Conservation (phyloP, 345 rosid species). For the Melastoma malabathricum region DNA sequence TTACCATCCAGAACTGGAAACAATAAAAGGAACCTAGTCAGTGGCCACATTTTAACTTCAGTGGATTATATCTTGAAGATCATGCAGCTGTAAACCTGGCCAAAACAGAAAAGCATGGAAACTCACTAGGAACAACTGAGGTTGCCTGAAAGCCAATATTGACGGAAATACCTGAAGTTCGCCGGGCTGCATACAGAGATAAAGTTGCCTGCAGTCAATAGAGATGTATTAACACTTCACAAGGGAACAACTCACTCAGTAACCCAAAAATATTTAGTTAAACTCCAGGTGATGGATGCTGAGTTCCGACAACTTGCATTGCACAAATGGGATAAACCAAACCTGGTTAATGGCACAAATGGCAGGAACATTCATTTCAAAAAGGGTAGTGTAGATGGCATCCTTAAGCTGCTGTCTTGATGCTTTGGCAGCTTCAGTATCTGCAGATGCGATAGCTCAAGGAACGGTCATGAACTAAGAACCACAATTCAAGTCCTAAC, state of each 20-base stretch:
- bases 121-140: slow-evolving; percentile 79
- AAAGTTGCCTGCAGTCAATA: slow-evolving; percentile 54
- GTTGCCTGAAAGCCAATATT: slow-evolving; percentile 90
- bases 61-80: no score
- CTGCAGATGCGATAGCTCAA: slow-evolving; percentile 17
- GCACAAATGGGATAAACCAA: slow-evolving; percentile 1
- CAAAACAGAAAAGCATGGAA: slow-evolving; percentile 3
- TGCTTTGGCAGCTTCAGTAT: slow-evolving; percentile 85
- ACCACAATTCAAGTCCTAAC: no score
- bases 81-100: no score
- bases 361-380: slow-evolving; percentile 88
- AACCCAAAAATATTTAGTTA: no score
- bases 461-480: no score
- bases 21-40: slow-evolving; percentile 7
- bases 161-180: slow-evolving; percentile 76
- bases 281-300: no score
- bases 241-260: no score
- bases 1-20: slow-evolving; percentile 71
- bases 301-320: no score
- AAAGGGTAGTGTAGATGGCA: slow-evolving; percentile 52
- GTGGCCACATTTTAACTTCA: slow-evolving; percentile 8
- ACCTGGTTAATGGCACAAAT: slow-evolving; percentile 90
- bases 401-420: slow-evolving; percentile 83
- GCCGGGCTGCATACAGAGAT: slow-evolving; percentile 61
- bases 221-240: slow-evolving; percentile 3